These are phyloP conservation scores for Chalciporus piperatus DNA, from an alignment of 768 basidiomycete genomes.

Conservation along the genomic window DNA sequence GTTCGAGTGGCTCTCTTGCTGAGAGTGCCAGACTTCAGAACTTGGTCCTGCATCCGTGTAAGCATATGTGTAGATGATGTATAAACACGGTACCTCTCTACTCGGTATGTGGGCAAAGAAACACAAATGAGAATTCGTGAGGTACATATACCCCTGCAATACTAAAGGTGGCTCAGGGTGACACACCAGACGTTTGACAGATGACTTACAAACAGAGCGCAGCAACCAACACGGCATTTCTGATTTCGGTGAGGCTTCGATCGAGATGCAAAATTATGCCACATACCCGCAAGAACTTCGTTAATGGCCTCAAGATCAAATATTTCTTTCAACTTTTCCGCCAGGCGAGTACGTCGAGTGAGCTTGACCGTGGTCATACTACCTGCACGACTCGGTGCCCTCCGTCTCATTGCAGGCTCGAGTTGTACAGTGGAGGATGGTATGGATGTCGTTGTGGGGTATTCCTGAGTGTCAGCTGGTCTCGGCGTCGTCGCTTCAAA, in stretches of 20 bases:
- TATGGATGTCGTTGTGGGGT: conserved; percentile 1
- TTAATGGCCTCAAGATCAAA: conserved; percentile 79
- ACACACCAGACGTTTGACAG: background rate
- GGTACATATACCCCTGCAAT: conserved; percentile 95
- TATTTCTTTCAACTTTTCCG: conserved; percentile 85
- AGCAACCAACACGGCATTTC: conserved; percentile 96
- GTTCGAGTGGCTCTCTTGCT: conserved; percentile 86
- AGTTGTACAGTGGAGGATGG: conserved; percentile 14
- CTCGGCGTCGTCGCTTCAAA: conserved; percentile 55
- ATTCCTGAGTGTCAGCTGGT: conserved; percentile 23
- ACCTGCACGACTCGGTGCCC: conserved; percentile 41
- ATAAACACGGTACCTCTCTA: conserved; percentile 59
- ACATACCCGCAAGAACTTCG: conserved; percentile 80
- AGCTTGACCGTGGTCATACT: conserved; percentile 74
- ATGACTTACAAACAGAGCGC: conserved; percentile 77
- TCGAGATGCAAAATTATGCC: background rate
- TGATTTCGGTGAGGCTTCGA: conserved; percentile 25
- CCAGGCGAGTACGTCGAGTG: conserved; percentile 68
- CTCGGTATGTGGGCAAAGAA: conserved; percentile 96
- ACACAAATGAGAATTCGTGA: conserved; percentile 90
- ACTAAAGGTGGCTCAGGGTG: conserved; percentile 43
- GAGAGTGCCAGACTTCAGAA: conserved; percentile 88
- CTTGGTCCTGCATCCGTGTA: conserved; percentile 63
- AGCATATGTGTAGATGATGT: conserved; percentile 1
- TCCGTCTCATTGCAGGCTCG: conserved; percentile 21